phyloP scores from a whole-genome alignment of 768 basidiomycete species.

The Ramaria rubella region DNA sequence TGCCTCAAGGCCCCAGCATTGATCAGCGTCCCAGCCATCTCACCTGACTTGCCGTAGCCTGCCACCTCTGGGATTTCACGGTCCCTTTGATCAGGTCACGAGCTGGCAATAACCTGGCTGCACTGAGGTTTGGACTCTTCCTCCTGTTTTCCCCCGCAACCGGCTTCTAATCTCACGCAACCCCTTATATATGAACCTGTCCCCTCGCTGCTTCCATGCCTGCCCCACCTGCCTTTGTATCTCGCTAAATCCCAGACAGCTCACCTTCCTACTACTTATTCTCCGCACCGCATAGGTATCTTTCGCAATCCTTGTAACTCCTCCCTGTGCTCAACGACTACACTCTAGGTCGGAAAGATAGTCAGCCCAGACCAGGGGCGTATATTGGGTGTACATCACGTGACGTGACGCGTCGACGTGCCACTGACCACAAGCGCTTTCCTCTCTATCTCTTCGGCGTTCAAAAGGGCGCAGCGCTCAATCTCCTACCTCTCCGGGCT shows the following conservation, averaged over 20 bases:
- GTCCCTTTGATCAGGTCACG: neutral
- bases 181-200: neutral
- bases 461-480: neutral
- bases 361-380: neutral
- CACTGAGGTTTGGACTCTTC: neutral
- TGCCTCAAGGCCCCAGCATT: neutral
- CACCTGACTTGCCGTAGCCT: neutral
- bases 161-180: slow-evolving; percentile 3
- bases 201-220: neutral
- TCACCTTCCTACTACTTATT: neutral
- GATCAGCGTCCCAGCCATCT: neutral
- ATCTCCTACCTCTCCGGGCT: neutral
- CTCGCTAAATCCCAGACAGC: neutral
- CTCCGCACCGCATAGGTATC: neutral
- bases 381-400: neutral
- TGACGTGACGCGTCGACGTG: neutral
- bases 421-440: neutral
- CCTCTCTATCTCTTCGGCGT: neutral
- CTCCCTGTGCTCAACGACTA: neutral
- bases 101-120: neutral
- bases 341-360: no score
- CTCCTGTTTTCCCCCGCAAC: neutral
- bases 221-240: neutral
- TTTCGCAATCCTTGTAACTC: neutral
- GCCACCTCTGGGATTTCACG: neutral